Conservation (phyloP, 768 basidiomycete genomes). For the Trametes cinnabarina region DNA sequence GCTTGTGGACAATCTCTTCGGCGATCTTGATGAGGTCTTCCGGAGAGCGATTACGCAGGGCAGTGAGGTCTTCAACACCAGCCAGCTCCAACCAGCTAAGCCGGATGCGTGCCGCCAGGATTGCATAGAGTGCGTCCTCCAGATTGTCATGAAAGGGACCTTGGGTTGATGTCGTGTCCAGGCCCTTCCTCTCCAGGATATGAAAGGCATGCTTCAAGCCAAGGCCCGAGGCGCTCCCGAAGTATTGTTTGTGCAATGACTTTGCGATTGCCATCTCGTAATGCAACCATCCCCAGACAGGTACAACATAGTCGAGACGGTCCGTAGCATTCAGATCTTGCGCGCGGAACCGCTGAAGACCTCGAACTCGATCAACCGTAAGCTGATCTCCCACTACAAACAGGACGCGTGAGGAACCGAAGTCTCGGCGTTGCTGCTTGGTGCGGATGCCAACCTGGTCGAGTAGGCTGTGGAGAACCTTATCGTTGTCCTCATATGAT, state of each 20-base stretch:
- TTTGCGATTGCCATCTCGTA: constrained; percentile 14
- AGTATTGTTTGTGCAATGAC: constrained; percentile 41
- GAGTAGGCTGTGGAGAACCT: constrained; percentile 13
- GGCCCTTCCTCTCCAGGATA: constrained; percentile 23
- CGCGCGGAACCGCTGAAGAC: constrained; percentile 34
- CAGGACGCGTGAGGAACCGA: neutral
- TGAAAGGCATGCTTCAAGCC: constrained; percentile 25
- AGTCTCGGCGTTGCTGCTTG: neutral
- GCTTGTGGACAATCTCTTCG: constrained; percentile 25
- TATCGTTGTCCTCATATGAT: constrained; percentile 26
- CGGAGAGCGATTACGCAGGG: constrained; percentile 30
- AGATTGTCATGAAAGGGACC: constrained; percentile 31
- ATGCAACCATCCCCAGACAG: constrained; percentile 42
- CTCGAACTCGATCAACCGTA: constrained; percentile 37
- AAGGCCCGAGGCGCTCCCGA: constrained; percentile 27
- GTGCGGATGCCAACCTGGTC: constrained; percentile 13
- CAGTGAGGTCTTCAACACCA: constrained; percentile 23
- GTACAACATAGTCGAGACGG: constrained; percentile 35
- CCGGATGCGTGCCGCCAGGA: constrained; percentile 38
- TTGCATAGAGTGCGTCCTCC: constrained; percentile 34
- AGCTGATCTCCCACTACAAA: constrained; percentile 31
- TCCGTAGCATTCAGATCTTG: constrained; percentile 41
- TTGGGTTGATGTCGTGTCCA: constrained; percentile 10
- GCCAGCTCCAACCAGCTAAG: constrained; percentile 32
- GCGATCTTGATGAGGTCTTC: constrained; percentile 30